Conservation (phyloP, 768 basidiomycete genomes). For the Naganishia kalamii region DNA sequence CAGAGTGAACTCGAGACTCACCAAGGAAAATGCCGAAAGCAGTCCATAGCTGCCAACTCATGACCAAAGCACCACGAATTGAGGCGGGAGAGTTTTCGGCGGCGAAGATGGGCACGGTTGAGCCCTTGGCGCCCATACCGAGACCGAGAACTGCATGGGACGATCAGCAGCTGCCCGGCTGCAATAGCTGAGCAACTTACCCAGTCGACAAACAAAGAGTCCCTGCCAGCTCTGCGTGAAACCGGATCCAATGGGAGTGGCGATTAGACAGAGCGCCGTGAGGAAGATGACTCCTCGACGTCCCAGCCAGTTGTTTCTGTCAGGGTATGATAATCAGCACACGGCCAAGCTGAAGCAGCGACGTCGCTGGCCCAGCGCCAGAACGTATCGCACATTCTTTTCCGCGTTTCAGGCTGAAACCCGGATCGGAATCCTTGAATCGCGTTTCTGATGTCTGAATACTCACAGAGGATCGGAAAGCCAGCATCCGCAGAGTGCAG, state of each 20-base stretch:
- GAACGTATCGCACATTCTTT: too few relatives aligned
- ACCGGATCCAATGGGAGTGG: constrained; percentile 44
- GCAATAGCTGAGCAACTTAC: background rate
- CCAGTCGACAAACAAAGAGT: constrained; percentile 2
- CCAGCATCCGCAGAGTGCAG: constrained; percentile 6
- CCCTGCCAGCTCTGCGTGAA: constrained; percentile 35
- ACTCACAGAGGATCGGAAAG: constrained; percentile 9
- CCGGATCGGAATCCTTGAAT: too few relatives aligned
- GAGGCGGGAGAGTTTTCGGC: constrained; percentile 72
- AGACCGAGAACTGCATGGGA: background rate
- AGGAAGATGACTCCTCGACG: constrained; percentile 58
- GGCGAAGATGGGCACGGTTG: constrained; percentile 59
- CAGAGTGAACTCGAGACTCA: constrained; percentile 36
- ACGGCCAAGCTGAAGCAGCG: background rate
- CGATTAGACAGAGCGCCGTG: constrained; percentile 49
- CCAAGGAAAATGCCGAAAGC: constrained; percentile 47
- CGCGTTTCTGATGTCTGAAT: too few relatives aligned
- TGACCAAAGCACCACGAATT: constrained; percentile 83
- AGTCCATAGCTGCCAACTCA: constrained; percentile 66
- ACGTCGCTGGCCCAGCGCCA: too few relatives aligned
- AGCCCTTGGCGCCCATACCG: constrained; percentile 35
- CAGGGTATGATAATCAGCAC: background rate
- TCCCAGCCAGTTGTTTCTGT: constrained; percentile 54
- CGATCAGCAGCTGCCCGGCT: too few relatives aligned
- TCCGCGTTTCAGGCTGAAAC: too few relatives aligned